Percentiles rank a stretch among this genome's conserved stretches.
phyloP scores from a whole-genome alignment of 2,329 filamentous ascomycete genomes.

The Lizonia empirigonia region DNA sequence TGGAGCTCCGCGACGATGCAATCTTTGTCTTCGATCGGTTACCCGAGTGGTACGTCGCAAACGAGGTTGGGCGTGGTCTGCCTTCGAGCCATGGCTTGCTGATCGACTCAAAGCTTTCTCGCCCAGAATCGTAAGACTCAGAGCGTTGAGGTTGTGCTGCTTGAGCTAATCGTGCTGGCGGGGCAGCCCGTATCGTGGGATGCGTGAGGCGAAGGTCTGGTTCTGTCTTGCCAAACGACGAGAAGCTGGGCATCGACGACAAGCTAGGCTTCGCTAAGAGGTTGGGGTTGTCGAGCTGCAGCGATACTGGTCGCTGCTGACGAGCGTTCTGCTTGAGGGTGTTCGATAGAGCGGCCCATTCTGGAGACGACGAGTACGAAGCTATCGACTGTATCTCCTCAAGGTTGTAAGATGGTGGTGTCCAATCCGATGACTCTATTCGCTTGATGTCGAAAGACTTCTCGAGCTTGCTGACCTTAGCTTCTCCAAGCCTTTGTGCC shows the following conservation, averaged over 20 bases:
- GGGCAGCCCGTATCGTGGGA: constrained; percentile 22
- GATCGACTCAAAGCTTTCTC: constrained; percentile 22
- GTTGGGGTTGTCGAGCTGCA: constrained; percentile 20
- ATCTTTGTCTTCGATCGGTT: constrained; percentile 36
- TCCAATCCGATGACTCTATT: constrained; percentile 18
- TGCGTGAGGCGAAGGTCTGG: constrained; percentile 24
- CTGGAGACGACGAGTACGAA: constrained; percentile 26
- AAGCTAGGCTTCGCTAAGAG: constrained; percentile 10
- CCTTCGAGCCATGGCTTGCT: constrained; percentile 24
- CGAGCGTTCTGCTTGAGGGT: constrained; percentile 25
- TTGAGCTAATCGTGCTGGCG: constrained; percentile 17
- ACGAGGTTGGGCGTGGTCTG: constrained; percentile 34
- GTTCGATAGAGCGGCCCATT: constrained; percentile 30
- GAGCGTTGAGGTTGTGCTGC: constrained; percentile 21
- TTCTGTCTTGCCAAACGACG: constrained; percentile 23
- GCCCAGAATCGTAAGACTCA: constrained; percentile 7
- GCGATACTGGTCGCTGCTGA: constrained; percentile 22
- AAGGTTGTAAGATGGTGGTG: constrained; percentile 30
- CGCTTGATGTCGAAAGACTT: constrained; percentile 25
- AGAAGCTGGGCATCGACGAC: constrained; percentile 19
- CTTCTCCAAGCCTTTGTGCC: constrained; percentile 17
- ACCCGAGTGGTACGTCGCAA: constrained; percentile 31
- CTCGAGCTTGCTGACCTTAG: constrained; percentile 19
- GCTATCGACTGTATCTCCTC: constrained; percentile 17
- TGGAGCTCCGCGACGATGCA: constrained; percentile 36